These are phyloP conservation scores for Clonostachys rhizophaga DNA, from an alignment of 2,329 filamentous ascomycete genomes.

Conservation along the genomic window DNA sequence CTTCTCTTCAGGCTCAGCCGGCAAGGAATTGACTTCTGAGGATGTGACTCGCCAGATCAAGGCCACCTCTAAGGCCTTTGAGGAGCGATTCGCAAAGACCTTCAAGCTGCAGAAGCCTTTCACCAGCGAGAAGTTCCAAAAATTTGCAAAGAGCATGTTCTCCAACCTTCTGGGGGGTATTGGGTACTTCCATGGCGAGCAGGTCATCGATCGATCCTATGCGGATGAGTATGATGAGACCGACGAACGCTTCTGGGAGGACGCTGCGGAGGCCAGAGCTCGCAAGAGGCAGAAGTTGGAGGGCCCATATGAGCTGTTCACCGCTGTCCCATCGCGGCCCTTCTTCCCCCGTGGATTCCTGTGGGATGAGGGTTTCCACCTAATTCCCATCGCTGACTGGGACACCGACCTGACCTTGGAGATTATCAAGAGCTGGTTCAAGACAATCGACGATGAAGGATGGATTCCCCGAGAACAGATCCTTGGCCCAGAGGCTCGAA, in stretches of 20 bases:
- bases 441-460: constrained; percentile 90
- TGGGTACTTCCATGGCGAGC: constrained; percentile 89
- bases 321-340: constrained; percentile 83
- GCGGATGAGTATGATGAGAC: constrained; percentile 94
- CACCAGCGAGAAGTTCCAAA: constrained; percentile 63
- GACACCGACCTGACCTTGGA: constrained; percentile 84
- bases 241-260: constrained; percentile 93
- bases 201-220: constrained; percentile 84
- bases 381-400: constrained; percentile 89
- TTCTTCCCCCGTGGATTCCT: constrained; percentile 97
- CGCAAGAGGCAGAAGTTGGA: constrained; percentile 66
- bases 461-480: constrained; percentile 98
- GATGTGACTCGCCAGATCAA: constrained; percentile 68
- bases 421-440: constrained; percentile 93
- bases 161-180: constrained; percentile 93
- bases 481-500: constrained; percentile 83
- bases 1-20: constrained; percentile 74
- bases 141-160: constrained; percentile 85
- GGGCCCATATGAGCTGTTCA: constrained; percentile 84
- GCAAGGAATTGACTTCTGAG: constrained; percentile 47
- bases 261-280: constrained; percentile 73
- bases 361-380: constrained; percentile 97
- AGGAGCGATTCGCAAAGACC: constrained; percentile 66
- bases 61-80: constrained; percentile 62
- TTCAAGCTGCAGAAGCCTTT: constrained; percentile 71